Evolutionary conservation across 1,139 yeast species (phyloP).

Genomic region (Diutina scorzettiae): DNA sequence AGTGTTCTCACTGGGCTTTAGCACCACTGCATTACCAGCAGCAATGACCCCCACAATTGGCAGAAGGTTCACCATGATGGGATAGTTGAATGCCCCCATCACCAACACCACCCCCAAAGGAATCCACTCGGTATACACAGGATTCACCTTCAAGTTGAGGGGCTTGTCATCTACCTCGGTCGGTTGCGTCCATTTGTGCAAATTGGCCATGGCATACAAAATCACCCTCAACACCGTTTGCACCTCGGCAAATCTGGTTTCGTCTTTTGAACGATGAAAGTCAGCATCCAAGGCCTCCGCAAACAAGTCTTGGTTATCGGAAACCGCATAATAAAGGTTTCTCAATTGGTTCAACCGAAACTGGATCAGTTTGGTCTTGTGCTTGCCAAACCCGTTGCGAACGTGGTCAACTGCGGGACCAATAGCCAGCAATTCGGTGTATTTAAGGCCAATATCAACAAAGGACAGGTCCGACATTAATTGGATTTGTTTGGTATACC

Average conservation of each 20-base stretch:
- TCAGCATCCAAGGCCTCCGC: constrained; percentile 53
- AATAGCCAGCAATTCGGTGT: constrained; percentile 5
- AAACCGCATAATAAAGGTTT: constrained; percentile 51
- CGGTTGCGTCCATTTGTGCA: constrained; percentile 54
- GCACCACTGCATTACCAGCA: constrained; percentile 73
- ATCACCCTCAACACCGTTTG: constrained; percentile 43
- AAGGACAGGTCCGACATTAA: constrained; percentile 1
- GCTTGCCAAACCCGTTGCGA: constrained; percentile 11
- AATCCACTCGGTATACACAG: constrained; percentile 44
- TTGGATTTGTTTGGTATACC: neutral
- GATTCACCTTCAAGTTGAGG: constrained; percentile 30
- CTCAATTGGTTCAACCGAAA: constrained; percentile 54
- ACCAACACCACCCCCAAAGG: constrained; percentile 72
- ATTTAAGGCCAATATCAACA: constrained; percentile 3
- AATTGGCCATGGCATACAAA: constrained; percentile 42
- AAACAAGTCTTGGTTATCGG: constrained; percentile 46
- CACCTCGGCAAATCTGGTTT: constrained; percentile 50
- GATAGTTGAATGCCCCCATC: constrained; percentile 83
- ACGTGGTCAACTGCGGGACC: neutral
- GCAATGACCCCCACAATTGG: constrained; percentile 79
- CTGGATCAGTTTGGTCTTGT: constrained; percentile 44
- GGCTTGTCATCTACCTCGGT: constrained; percentile 35
- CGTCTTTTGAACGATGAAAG: constrained; percentile 51
- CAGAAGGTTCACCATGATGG: constrained; percentile 48
- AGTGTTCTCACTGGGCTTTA: constrained; percentile 70